Evolutionary conservation across 768 basidiomycete genomes (phyloP).

Genomic region (Saitozyma sp.): DNA sequence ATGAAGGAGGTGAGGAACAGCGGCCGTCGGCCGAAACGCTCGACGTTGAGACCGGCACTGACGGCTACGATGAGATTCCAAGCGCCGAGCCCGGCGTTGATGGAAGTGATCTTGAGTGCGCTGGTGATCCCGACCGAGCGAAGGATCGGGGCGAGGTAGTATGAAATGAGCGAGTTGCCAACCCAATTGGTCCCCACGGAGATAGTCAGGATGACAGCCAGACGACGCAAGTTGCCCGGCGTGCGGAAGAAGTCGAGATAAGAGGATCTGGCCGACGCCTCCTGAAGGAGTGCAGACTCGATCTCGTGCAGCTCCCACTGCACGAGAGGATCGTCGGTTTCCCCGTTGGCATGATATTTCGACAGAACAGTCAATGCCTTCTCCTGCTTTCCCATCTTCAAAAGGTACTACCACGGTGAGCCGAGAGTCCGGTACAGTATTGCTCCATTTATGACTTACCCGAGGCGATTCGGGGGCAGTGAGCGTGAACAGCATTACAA

Average conservation of each 20-base stretch:
- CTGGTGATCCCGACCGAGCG: conserved; percentile 64
- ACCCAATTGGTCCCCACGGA: conserved; percentile 62
- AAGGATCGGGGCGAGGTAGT: conserved; percentile 56
- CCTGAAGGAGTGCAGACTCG: conserved; percentile 60
- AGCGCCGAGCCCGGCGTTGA: background rate
- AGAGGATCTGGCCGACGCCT: conserved; percentile 12
- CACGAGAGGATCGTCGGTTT: conserved; percentile 58
- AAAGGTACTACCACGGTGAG: too few species aligned
- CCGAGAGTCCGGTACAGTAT: conserved; percentile 5
- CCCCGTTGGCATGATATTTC: conserved; percentile 78
- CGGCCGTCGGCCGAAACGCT: conserved; percentile 34
- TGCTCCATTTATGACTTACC: background rate
- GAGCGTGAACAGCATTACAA: conserved; percentile 60
- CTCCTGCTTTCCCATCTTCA: conserved; percentile 22
- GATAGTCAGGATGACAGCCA: conserved; percentile 14
- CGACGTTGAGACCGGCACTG: conserved; percentile 22
- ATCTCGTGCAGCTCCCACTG: conserved; percentile 58
- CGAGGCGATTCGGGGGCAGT: conserved; percentile 61
- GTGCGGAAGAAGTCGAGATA: conserved; percentile 23
- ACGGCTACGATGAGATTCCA: conserved; percentile 14
- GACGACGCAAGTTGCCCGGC: conserved; percentile 7
- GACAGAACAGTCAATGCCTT: conserved; percentile 59
- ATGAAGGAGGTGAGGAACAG: conserved; percentile 26
- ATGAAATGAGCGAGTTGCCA: conserved; percentile 33
- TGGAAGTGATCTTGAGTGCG: too few species aligned